Percentiles rank a stretch among this genome's conserved stretches.
These are phyloP conservation scores for Beauveria pseudobassiana DNA, from an alignment of 2,329 filamentous ascomycete species.

Conservation along the genomic window DNA sequence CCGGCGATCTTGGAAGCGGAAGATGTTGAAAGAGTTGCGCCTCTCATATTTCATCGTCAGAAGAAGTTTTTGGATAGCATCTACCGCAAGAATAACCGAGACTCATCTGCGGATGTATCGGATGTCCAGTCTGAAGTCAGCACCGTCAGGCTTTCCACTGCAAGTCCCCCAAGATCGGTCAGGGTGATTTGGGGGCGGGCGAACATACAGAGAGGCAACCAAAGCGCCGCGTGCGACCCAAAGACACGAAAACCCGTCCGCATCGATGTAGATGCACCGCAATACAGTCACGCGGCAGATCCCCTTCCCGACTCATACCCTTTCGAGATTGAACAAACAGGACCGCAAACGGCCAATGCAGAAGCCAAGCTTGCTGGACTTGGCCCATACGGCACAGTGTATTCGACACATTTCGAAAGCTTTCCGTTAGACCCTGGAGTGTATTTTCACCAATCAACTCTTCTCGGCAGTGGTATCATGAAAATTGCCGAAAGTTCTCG, in stretches of 20 bases:
- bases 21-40: constrained; percentile 26
- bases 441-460: constrained; percentile 53
- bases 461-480: constrained; percentile 49
- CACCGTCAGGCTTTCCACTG: background rate
- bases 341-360: constrained; percentile 11
- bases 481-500: constrained; percentile 27
- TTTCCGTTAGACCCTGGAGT: constrained; percentile 49
- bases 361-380: constrained; percentile 40
- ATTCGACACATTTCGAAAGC: constrained; percentile 55
- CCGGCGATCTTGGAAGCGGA: constrained; percentile 51
- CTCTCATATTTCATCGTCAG: constrained; percentile 37
- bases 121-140: background rate
- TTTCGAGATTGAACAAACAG: constrained; percentile 8
- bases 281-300: constrained; percentile 46
- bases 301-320: constrained; percentile 29
- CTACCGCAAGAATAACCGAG: constrained; percentile 35
- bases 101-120: constrained; percentile 13
- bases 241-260: constrained; percentile 26
- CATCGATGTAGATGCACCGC: constrained; percentile 43
- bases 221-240: constrained; percentile 17
- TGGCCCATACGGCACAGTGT: constrained; percentile 52
- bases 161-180: background rate
- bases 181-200: background rate
- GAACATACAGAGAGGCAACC: constrained; percentile 7
- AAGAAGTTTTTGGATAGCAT: constrained; percentile 50